These are phyloP conservation scores for Penicillium bovifimosum DNA, from an alignment of 495 filamentous ascomycete genomes.

Conservation along the genomic window DNA sequence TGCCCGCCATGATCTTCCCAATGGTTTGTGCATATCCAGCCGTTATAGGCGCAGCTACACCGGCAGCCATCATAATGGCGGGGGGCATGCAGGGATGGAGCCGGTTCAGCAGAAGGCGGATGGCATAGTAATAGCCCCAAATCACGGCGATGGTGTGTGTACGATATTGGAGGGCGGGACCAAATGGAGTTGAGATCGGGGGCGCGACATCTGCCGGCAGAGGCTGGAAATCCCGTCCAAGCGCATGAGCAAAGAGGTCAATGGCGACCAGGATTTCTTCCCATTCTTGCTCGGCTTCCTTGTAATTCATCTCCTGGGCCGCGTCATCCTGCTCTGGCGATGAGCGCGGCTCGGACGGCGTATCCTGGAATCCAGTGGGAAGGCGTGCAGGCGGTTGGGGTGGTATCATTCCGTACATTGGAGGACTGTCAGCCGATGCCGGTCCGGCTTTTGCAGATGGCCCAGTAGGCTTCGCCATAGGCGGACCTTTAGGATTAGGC, in stretches of 20 bases:
- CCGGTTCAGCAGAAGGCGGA: conserved; percentile 69
- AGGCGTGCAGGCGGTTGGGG: conserved; percentile 32
- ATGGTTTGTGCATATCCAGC: conserved; percentile 64
- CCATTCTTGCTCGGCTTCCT: conserved; percentile 75
- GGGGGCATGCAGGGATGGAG: conserved; percentile 87
- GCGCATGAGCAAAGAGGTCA: conserved; percentile 52
- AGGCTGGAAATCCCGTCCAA: conserved; percentile 74
- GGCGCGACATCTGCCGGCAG: conserved; percentile 65
- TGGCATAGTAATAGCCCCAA: conserved; percentile 79
- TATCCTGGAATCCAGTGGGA: conserved; percentile 37
- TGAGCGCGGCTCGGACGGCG: conserved; percentile 11
- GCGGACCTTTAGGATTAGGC: conserved; percentile 10
- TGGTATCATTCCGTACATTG: conserved; percentile 53
- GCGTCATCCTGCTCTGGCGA: conserved; percentile 33
- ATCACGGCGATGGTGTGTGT: conserved; percentile 80
- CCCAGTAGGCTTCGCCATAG: conserved; percentile 2
- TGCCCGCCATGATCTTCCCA: conserved; percentile 73
- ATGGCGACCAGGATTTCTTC: conserved; percentile 66
- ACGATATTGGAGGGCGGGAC: conserved; percentile 73
- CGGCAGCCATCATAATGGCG: conserved; percentile 78
- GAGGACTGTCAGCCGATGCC: conserved; percentile 18
- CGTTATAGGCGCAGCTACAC: conserved; percentile 64
- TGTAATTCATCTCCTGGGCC: conserved; percentile 56
- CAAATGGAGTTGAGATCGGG: conserved; percentile 69
- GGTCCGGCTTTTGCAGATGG: conserved; percentile 5